A percentile compares a stretch with the other conserved stretches of the same genome.
Evolutionary conservation across 2,329 filamentous ascomycete species (phyloP).

Genomic region (Scytalidium lignicola): DNA sequence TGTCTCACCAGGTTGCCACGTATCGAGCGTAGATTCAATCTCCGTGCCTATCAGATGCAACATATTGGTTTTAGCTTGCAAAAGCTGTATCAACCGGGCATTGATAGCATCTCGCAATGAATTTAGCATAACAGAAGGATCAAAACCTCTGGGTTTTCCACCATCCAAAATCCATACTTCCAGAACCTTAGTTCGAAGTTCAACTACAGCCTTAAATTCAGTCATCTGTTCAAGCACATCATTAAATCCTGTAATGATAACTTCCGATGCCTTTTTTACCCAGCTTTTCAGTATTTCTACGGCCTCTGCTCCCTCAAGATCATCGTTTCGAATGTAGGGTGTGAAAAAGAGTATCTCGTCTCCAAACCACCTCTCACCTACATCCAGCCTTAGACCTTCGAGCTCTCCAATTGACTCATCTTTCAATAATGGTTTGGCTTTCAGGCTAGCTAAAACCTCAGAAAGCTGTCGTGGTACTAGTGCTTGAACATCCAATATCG

Average conservation of each 20-base stretch:
- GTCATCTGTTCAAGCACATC: conserved; percentile 53
- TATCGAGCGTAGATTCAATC: conserved; percentile 54
- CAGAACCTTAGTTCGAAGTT: conserved; percentile 64
- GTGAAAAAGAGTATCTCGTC: conserved; percentile 81
- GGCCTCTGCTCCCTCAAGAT: conserved; percentile 57
- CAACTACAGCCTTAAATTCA: conserved; percentile 65
- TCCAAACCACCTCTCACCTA: conserved; percentile 74
- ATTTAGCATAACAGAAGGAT: conserved; percentile 64
- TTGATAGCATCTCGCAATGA: conserved; percentile 66
- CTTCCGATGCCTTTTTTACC: conserved; percentile 55
- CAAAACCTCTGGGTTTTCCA: conserved; percentile 58
- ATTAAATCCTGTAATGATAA: conserved; percentile 57
- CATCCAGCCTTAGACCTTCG: conserved; percentile 69
- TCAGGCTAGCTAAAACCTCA: conserved; percentile 63
- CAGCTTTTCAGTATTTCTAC: conserved; percentile 58
- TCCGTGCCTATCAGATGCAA: conserved; percentile 61
- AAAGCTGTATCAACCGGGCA: conserved; percentile 55
- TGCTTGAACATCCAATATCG: conserved; percentile 70
- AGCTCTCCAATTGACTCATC: conserved; percentile 61
- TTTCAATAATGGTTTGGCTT: conserved; percentile 65
- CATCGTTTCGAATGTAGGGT: conserved; percentile 80
- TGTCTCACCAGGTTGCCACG: conserved; percentile 52
- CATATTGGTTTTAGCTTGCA: conserved; percentile 58
- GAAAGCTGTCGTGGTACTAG: conserved; percentile 69
- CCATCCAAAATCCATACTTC: conserved; percentile 71